Evolutionary conservation across 768 basidiomycete species (phyloP), one percentile per base, ranked within the genome.

Genomic region (Podaxis sp.): DNA sequence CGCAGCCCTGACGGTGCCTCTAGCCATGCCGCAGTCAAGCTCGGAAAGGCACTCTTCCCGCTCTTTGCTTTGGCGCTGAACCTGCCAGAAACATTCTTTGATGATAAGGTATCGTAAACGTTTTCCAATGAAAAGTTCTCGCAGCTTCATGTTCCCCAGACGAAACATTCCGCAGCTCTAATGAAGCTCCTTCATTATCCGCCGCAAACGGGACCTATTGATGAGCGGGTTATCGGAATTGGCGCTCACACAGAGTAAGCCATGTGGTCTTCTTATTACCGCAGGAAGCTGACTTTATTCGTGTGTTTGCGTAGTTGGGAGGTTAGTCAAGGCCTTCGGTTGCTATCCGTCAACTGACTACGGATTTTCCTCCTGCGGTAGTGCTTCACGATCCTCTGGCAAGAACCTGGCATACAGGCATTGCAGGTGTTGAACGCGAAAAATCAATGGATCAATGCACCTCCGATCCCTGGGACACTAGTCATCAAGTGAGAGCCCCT

Each of bases 321-420:
- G 73, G 79, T 79, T 15, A 51, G 60, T 62, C 69, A 24, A 41
- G 7, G 56, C 15, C 17, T 44, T 53, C 44, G 60, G 30, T 24
- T 15, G 15, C n/a, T 44, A 10, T 49, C 10, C 15, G 11, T 30
- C 22, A 40, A 57, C 5, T 12, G 15, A 28, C 28, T 33, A 44
- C 38, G 36, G n/a, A 56, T 15, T 20, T 33, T 20, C 33, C 10
- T 49, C 54, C 30, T 51, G 11, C 13, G 13, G 12, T 56, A 93
- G 88, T 91, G 90, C 71, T 94, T 95, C 72, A 95, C 93, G 0
- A 90, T 96, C 40, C 82, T 97, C 1, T 91, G 88, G 84, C 88
- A 94, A 78, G 84, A 92, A 66, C 84, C 87, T 0, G 84, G 73
- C 1, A 84, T 89, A 13, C 87, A 87, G 67, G 90, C 88, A 0